Evolutionary conservation across 345 rosid genomes (phyloP), one percentile per base, ranked within the genome.

Genomic region (Aquilaria malaccensis): DNA sequence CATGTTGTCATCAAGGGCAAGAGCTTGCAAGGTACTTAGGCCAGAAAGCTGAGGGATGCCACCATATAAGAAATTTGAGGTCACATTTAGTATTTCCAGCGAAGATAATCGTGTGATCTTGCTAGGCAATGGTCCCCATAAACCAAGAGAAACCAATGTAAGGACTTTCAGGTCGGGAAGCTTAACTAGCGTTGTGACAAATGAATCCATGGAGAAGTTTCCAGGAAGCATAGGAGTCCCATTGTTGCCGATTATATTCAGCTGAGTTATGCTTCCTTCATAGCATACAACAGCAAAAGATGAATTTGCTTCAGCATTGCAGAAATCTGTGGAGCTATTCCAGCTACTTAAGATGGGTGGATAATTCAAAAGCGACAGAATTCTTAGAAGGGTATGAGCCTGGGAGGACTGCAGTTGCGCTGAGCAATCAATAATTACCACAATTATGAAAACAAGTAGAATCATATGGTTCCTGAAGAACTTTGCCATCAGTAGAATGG

Each of bases 101-200:
- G 91, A 82, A 0, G 84, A 77, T 9, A 90, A 67, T 49, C 87
- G 88, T 9, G 78, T 69, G 10, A 90, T 66, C 70, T 85, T 87
- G 48, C 79, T 80, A 11, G 97, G 79, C 62, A 90, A 71, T 6
- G 74, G 79, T 50, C 97, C 97, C 97, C 97, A 83, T 70, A 90
- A 70, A 11, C 97, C 97, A 0, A 90, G 84, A 22, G 90, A 85
- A 31, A 77, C 86, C 68, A 90, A 64, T 52, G 84, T 83, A 60
- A 90, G 80, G 69, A 90, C 97, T 72, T 87, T 90, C 70, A 87
- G 74, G 70, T 77, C 71, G 14, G 87, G 84, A 51, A 90, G 92
- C 72, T 70, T 72, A 52, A 73, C 90, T 50, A 90, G 79, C 11
- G 95, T 87, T 1, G 88, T 90, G 41, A 83, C 56, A 61, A 90